Percentiles rank a stretch among this genome's conserved stretches.
Evolutionary conservation across 768 basidiomycete species (phyloP).

Genomic region (Kwoniella bestiolae): DNA sequence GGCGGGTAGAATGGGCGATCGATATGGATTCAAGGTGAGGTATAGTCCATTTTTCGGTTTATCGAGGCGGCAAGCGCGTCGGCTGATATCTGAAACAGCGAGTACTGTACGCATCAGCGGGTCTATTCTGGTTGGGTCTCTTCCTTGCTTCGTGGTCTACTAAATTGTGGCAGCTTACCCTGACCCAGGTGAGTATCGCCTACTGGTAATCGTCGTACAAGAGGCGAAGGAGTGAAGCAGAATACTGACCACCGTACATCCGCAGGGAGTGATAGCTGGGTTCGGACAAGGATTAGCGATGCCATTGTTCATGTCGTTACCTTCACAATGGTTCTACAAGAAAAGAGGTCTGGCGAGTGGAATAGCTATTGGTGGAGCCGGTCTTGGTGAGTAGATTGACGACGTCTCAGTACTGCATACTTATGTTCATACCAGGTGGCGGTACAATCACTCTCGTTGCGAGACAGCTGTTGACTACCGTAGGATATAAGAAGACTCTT

Average conservation of each 20-base stretch:
- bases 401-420: background rate
- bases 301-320: slow-evolving; percentile 51
- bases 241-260: too few relatives aligned
- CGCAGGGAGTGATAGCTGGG: slow-evolving; percentile 34
- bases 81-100: slow-evolving; percentile 12
- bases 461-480: slow-evolving; percentile 33
- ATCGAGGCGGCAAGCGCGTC: too few relatives aligned
- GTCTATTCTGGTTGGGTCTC: slow-evolving; percentile 27
- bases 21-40: slow-evolving; percentile 41
- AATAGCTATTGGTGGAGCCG: slow-evolving; percentile 46
- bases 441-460: slow-evolving; percentile 36
- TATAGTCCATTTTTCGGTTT: background rate
- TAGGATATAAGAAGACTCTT: slow-evolving; percentile 46
- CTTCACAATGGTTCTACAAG: slow-evolving; percentile 51
- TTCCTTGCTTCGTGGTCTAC: slow-evolving; percentile 34
- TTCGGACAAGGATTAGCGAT: slow-evolving; percentile 37
- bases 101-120: slow-evolving; percentile 27
- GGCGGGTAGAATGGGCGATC: slow-evolving; percentile 39
- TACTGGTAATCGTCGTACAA: too few relatives aligned
- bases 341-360: slow-evolving; percentile 47
- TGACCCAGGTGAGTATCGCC: slow-evolving; percentile 37
- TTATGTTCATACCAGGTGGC: slow-evolving; percentile 26
- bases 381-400: slow-evolving; percentile 28
- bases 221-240: too few relatives aligned
- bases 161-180: slow-evolving; percentile 33